phyloP scores from a whole-genome alignment of 768 basidiomycete species.

The Phallus indusiatus region DNA sequence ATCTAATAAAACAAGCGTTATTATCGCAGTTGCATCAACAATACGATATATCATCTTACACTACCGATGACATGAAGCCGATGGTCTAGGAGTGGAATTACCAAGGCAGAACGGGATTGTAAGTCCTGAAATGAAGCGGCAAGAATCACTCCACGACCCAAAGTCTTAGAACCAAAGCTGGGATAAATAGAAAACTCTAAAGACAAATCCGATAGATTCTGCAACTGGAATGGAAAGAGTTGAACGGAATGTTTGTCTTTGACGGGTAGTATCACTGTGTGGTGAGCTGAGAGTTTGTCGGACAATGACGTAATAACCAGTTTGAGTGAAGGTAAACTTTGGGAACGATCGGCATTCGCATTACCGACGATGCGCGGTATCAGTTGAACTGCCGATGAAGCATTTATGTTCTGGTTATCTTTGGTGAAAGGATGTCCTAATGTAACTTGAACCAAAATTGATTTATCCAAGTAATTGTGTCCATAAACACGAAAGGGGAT shows the following conservation, averaged over 20 bases:
- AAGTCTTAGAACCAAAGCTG: conserved; percentile 93
- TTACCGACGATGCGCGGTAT: conserved; percentile 68
- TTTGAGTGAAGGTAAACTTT: conserved; percentile 79
- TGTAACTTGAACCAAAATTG: conserved; percentile 75
- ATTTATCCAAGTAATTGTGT: conserved; percentile 87
- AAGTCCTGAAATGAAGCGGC: conserved; percentile 60
- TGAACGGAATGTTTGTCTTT: conserved; percentile 43
- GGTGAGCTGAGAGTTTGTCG: conserved; percentile 78
- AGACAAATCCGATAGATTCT: conserved; percentile 58
- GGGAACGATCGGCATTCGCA: conserved; percentile 53
- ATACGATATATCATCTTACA: conserved; percentile 30
- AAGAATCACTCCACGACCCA: conserved; percentile 84
- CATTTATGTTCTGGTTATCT: conserved; percentile 25
- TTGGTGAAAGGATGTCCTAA: conserved; percentile 57
- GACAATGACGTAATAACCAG: conserved; percentile 89
- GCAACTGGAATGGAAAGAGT: conserved; percentile 81
- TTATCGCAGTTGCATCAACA: background rate
- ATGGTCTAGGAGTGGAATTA: conserved; percentile 80
- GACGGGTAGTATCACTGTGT: conserved; percentile 81
- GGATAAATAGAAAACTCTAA: conserved; percentile 95
- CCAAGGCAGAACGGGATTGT: conserved; percentile 22
- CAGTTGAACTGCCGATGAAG: conserved; percentile 45
- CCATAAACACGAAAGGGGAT: conserved; percentile 98
- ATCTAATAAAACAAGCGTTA: conserved; percentile 38
- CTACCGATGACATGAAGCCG: conserved; percentile 92